phyloP scores from a whole-genome alignment of 805 yeast species.

The Saturnispora silvae region DNA sequence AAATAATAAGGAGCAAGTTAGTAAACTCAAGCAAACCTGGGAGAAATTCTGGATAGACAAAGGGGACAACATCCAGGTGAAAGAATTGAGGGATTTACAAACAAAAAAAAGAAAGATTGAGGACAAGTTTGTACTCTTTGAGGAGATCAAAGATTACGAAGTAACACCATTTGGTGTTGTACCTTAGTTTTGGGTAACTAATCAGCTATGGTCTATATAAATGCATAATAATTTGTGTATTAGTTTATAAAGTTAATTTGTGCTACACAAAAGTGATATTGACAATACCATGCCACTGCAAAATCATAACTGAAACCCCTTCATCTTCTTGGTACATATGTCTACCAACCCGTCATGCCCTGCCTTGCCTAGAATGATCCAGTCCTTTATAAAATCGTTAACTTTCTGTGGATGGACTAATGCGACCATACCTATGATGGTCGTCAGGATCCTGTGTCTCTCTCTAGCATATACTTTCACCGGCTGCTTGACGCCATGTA shows the following conservation, averaged over 20 bases:
- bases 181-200: too few relatives aligned
- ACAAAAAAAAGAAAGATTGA: constrained; percentile 4
- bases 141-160: constrained; percentile 32
- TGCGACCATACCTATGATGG: constrained; percentile 20
- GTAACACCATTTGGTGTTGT: constrained; percentile 46
- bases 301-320: too few relatives aligned
- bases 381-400: constrained; percentile 19
- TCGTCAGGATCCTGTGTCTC: constrained; percentile 16
- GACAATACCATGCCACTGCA: too few relatives aligned
- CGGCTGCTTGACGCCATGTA: too few relatives aligned
- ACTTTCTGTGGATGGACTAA: constrained; percentile 16
- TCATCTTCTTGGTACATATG: constrained; percentile 11
- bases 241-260: too few relatives aligned
- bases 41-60: constrained; percentile 17
- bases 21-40: constrained; percentile 15
- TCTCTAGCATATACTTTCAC: constrained; percentile 10
- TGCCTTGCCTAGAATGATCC: constrained; percentile 20
- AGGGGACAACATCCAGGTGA: background rate
- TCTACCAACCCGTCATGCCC: constrained; percentile 23
- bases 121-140: constrained; percentile 7
- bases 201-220: too few relatives aligned
- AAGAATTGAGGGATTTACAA: constrained; percentile 5
- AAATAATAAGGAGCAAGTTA: constrained; percentile 9
- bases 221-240: too few relatives aligned
- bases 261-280: too few relatives aligned